A percentile compares a stretch with the other conserved stretches of the same genome.
Evolutionary conservation across 139 green algal species (phyloP).

Genomic region (Tetratostichococcus sp.): DNA sequence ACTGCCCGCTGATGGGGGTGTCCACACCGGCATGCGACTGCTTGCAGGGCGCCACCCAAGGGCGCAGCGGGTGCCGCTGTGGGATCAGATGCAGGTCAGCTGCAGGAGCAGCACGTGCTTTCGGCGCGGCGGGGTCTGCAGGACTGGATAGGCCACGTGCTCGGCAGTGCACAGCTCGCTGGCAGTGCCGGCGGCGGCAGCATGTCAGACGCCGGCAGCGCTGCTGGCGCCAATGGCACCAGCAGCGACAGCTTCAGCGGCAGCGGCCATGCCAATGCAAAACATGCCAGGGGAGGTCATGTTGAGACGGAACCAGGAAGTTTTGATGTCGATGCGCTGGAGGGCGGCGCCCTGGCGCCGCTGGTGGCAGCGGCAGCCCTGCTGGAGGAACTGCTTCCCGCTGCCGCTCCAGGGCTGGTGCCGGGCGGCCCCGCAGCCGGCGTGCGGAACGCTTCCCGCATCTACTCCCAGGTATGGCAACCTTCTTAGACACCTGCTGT

Average conservation of each 20-base stretch:
- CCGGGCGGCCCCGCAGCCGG: too few relatives aligned
- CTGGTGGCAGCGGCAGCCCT: slow-evolving; percentile 38
- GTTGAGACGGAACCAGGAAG: too few relatives aligned
- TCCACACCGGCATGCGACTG: too few relatives aligned
- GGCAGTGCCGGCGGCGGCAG: too few relatives aligned
- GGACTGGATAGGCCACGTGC: not conserved
- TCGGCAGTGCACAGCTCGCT: not conserved
- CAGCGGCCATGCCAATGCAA: too few relatives aligned
- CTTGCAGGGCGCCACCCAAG: slow-evolving; percentile 7
- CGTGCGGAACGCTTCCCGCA: not conserved
- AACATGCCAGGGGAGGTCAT: too few relatives aligned
- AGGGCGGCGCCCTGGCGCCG: not conserved
- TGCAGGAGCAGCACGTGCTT: slow-evolving; percentile 6
- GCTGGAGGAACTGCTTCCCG: slow-evolving; percentile 34
- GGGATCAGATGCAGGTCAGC: not conserved
- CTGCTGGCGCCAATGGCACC: too few relatives aligned
- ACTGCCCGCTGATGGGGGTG: too few relatives aligned
- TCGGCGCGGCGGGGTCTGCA: slow-evolving; percentile 25
- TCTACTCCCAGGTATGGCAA: not conserved
- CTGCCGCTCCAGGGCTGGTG: not conserved
- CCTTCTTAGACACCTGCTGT: not conserved
- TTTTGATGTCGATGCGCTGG: not conserved
- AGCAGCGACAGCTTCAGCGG: too few relatives aligned
- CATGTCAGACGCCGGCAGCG: too few relatives aligned
- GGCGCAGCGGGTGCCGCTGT: not conserved